Base-by-base conservation (phyloP, 345 rosid species). In the Eucalyptus sp. region DNA sequence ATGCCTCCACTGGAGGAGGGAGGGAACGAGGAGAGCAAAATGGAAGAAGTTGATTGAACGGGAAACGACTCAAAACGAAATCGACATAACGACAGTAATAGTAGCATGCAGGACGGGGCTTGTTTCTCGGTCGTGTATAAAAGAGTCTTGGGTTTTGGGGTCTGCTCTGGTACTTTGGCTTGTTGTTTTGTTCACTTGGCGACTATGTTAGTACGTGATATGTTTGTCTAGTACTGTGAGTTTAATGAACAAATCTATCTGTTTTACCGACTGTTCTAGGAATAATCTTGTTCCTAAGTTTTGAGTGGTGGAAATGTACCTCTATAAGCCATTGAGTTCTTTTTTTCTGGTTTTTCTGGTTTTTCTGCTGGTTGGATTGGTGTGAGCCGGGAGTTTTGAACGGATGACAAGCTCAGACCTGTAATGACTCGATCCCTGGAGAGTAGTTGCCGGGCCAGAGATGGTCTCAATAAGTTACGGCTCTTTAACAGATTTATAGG, bases 31-130 rank as follows among this genome's bases (percentile, higher is more conserved):
- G 95, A 92, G 91, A 94, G 95, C 91, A 93, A 93, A 88, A 94
- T 94, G 95, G 95, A 94, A 54, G 95, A 93, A 87, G 95, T 93
- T 13, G 95, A 94, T 87, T 94, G 44, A 88, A 52, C 64, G 10
- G 25, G 48, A 37, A 76, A 3, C 48, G 24, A 41, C 83, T 10
- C 22, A 2, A 76, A 64, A 20, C 83, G 24, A 76, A 76, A 41
- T 49, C 62, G 18, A 46, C 29, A 12, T 43, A 58, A 37, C 41
- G 83, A 76, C 27, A 76, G 46, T 71, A 18, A 71, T 37, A 5
- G 3, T 20, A 18, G 83, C 46, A 37, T 10, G 44, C 25, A 9
- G 48, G 2, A 76, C 83, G 29, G 46, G 83, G 27, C 46, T 1
- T 2, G 48, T 20, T 76, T 20, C 48, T 6, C 29, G 27, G 48